Evolutionary conservation across 495 filamentous ascomycete genomes (phyloP).

Genomic region (Tetracladium setigerum): DNA sequence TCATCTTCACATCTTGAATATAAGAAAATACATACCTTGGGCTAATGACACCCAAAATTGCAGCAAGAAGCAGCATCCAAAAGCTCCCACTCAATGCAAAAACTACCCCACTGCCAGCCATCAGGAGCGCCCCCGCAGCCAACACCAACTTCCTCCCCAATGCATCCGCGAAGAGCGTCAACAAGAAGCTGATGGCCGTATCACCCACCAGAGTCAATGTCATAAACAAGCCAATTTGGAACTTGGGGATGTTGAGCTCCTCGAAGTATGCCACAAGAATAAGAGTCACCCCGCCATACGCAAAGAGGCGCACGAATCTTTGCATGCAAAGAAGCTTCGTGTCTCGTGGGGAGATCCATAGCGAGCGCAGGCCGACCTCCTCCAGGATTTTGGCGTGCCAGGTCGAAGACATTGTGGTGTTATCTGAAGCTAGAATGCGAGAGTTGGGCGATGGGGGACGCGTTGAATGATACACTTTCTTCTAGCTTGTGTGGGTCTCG

Average conservation of each 20-base stretch:
- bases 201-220: slow-evolving; percentile 77
- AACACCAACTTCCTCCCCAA: slow-evolving; percentile 65
- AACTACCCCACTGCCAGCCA: slow-evolving; percentile 58
- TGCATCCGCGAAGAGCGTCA: slow-evolving; percentile 69
- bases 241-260: slow-evolving; percentile 55
- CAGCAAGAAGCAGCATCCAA: slow-evolving; percentile 62
- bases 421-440: too few relatives aligned
- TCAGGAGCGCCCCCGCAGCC: slow-evolving; percentile 57
- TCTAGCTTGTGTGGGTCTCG: too few relatives aligned
- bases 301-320: slow-evolving; percentile 71
- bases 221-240: slow-evolving; percentile 84
- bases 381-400: slow-evolving; percentile 11
- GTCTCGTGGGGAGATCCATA: slow-evolving; percentile 40
- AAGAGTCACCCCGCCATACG: slow-evolving; percentile 68
- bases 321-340: slow-evolving; percentile 67
- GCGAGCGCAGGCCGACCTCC: slow-evolving; percentile 39
- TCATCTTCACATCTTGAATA: not conserved
- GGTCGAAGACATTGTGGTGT: slow-evolving; percentile 7
- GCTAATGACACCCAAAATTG: slow-evolving; percentile 76
- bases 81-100: slow-evolving; percentile 65
- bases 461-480: too few relatives aligned
- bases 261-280: slow-evolving; percentile 68
- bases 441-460: too few relatives aligned
- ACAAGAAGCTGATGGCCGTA: slow-evolving; percentile 63
- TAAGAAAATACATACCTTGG: slow-evolving; percentile 32